Evolutionary conservation across 2,329 filamentous ascomycete species (phyloP), one percentile per base, ranked within the genome.

Genomic region (Clonostachys sp.): DNA sequence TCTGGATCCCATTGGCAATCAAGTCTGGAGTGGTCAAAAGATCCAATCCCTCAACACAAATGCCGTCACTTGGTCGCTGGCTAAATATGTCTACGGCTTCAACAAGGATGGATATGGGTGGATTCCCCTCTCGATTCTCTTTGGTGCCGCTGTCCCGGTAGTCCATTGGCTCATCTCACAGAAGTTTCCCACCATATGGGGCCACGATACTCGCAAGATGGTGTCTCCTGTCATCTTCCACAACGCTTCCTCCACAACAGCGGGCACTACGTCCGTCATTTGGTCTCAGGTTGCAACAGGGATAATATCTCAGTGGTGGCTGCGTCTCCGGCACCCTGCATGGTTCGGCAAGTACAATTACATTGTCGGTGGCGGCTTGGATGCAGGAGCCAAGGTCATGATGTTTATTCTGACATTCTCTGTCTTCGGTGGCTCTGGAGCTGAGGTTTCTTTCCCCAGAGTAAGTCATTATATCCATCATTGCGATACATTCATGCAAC

Each of bases 11-110:
- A 60, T 70, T 17, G 72, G 54, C 35, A 65, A 62, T 47, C 70
- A 68, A 51, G 67, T 73, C 45, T 77, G 73, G 73, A 71, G 66
- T 12, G 54, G 54, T n/a, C 66, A 72, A 12, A 66, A 69, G 38
- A 61, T 75, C 3, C 73, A 78, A 53, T 61, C 63, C 4, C 71
- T 66, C 61, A 77, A 77, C 51, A 66, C 70, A 1, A 54, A 53
- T 7, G 58, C 58, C 2, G 53, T 62, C 12, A 54, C 60, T 9
- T 61, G 59, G 59, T 53, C 57, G 12, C 41, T 55, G 17, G 53
- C 58, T 18, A 51, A 56, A 9, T 52, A 60, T 30, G 50, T 56
- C 9, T 58, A 49, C 7, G 44, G 24, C 24, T 30, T 30, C 9
- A 10, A 30, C 24, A 30, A 30, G 9, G 24, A 30, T 30, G 24